Base-by-base conservation (phyloP, 768 basidiomycete genomes). In the Hygrophorus pudorinus region DNA sequence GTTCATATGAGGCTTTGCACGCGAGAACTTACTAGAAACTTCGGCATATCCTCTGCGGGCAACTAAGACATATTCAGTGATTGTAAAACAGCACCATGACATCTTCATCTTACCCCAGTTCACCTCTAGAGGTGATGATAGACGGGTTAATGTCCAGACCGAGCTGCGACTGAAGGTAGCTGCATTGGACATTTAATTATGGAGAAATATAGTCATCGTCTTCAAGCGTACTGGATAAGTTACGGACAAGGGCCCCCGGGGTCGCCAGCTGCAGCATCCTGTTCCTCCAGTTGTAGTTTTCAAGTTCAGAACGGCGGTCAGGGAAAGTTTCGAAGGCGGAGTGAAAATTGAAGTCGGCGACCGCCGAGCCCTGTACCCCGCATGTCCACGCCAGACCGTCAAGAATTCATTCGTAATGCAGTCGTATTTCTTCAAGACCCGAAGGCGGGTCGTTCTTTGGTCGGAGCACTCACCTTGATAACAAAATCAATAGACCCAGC, bases 1-100 rank as follows among this genome's bases (percentile, higher is more conserved):
- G 72, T 94, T 94, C 85, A 94, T 83, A 60, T 93, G 90, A 43
- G 88, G 85, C 61, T 91, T 91, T 13, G 67, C 65, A 32, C 88
- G 83, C 36, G 78, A 72, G 65, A 76, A 91, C 37, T 47, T 47
- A 17, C 10, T 28, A 2, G 46, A 13, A 30, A 67, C 65, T 50
- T 90, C 88, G 38, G 87, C 87, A 65, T 90, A 90, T 14, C 81
- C 74, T 58, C 87, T 76, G 52, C 72, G 66, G 46, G 66, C 56
- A 44, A 68, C 80, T 81, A 36, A 38, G 41, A 14, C 18, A 17
- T 42, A 16, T 3, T 38, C 16, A 17, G 16, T 13, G 12, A 38
- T 14, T 10, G 17, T 16, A 29, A 41, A 38, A 44, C 20, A 29
- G 17, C 13, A 13, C 30, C 30, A 48, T 8, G 35, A 41, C 8